Evolutionary conservation across 306 rosid species (phyloP), one percentile per base, ranked within the genome.

Genomic region (Inga leiocalycina): DNA sequence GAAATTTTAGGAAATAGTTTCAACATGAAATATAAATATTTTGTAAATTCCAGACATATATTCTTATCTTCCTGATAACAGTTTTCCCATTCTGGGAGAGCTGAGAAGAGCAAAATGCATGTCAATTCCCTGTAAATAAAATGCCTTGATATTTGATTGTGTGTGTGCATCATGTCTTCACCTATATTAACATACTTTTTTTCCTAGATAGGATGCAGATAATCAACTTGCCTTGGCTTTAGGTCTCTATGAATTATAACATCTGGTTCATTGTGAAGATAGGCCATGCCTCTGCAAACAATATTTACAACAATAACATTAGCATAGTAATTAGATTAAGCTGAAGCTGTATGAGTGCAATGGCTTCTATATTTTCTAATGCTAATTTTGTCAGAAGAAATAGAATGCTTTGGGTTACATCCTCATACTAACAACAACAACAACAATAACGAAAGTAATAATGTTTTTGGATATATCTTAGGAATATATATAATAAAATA

Each of bases 211-310:
- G 37, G 43, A 57, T 79, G 75, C n/a, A 74, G 46, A 82, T 6
- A 77, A 82, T 9, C 32, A 83, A 44, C 90, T 86, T 71, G 88
- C 98, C 98, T 91, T 70, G 97, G 98, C 88, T 94, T 94, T 68
- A 94, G 89, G 92, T 94, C 97, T 46, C 98, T 88, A 85, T 94
- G 98, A 88, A 94, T 81, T 48, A 94, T 87, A 70, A 94, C 97
- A 84, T 94, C 93, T 71, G 98, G 98, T 82, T 94, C 98, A 48
- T 89, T 94, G 92, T 94, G 98, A 85, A 94, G 97, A 87, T 93
- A 94, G 76, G 98, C 97, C 93, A 94, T 91, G 79, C 98, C 98
- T 88, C 98, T 94, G 89, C 80, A 84, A 62, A 76, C 67, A 84
- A 79, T 37, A 83, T 82, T 75, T 51, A 75, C 79, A 86, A 44